A percentile compares a stretch with the other conserved stretches of the same genome.
phyloP scores from a whole-genome alignment of 768 basidiomycete species.

The Kwoniella shandongensis region DNA sequence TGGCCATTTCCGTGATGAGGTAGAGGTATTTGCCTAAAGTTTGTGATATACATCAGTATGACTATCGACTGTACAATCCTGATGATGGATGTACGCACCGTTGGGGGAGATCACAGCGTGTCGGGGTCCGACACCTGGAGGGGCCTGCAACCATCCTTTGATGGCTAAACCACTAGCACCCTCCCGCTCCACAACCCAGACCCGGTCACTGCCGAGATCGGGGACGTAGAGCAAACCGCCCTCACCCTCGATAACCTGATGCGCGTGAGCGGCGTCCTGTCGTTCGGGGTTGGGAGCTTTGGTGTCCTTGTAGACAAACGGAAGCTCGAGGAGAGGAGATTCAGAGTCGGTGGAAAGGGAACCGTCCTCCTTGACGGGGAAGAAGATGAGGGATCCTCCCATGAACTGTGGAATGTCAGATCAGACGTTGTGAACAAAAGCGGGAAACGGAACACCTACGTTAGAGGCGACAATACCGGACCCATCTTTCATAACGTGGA shows the following conservation, averaged over 20 bases:
- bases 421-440: not conserved
- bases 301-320: conserved; percentile 43
- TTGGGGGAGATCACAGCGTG: conserved; percentile 33
- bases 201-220: conserved; percentile 63
- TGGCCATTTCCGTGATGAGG: conserved; percentile 46
- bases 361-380: conserved; percentile 59
- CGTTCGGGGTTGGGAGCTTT: conserved; percentile 63
- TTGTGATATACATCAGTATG: conserved; percentile 65
- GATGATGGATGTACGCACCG: conserved; percentile 14
- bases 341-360: conserved; percentile 27
- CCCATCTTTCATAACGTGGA: conserved; percentile 63
- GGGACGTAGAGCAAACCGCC: conserved; percentile 54
- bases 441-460: conserved; percentile 58
- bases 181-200: conserved; percentile 61
- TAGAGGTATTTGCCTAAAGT: conserved; percentile 57
- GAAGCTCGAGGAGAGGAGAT: conserved; percentile 53
- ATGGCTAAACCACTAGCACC: conserved; percentile 57
- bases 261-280: conserved; percentile 32
- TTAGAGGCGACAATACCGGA: conserved; percentile 68
- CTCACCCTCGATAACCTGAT: conserved; percentile 29
- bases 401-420: conserved; percentile 61
- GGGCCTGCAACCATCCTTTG: conserved; percentile 58
- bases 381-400: conserved; percentile 62
- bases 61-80: conserved; percentile 21
- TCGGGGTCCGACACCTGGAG: conserved; percentile 44